These are phyloP conservation scores for Boletus bicolor DNA, from an alignment of 768 basidiomycete genomes.

Conservation along the genomic window DNA sequence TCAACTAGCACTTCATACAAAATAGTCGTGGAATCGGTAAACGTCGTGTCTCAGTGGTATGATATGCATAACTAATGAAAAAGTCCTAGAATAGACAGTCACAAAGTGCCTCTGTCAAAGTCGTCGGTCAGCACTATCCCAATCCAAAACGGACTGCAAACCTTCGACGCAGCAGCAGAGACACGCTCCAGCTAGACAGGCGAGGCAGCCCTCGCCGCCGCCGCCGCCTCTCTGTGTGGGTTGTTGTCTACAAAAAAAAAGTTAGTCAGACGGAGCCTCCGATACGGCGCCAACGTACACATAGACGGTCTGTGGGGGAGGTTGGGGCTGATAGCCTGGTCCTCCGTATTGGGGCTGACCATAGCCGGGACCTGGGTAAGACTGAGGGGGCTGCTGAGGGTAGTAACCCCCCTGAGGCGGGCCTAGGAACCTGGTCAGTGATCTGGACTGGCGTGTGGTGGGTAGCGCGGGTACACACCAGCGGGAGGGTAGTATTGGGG, in stretches of 20 bases:
- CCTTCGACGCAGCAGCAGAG: conserved; percentile 54
- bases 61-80: conserved; percentile 8
- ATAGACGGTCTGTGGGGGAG: conserved; percentile 79
- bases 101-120: conserved; percentile 56
- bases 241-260: conserved; percentile 37
- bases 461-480: conserved; percentile 32
- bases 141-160: conserved; percentile 28
- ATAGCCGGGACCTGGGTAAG: conserved; percentile 54
- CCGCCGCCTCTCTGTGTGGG: conserved; percentile 34
- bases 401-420: conserved; percentile 70
- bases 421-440: conserved; percentile 41
- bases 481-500: conserved; percentile 56
- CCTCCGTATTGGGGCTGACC: conserved; percentile 31
- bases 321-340: conserved; percentile 50
- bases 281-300: conserved; percentile 49
- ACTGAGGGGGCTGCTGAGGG: conserved; percentile 68
- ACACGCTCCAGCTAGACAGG: conserved; percentile 47
- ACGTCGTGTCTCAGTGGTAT: conserved; percentile 16
- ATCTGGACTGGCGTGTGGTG: background rate
- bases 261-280: background rate
- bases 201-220: conserved; percentile 37
- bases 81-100: conserved; percentile 57
- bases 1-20: conserved; percentile 20
- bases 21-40: conserved; percentile 10
- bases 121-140: conserved; percentile 24